Percentiles rank a stretch among this genome's conserved stretches.
These are phyloP conservation scores for Gymnopilus dilepis DNA, from an alignment of 768 basidiomycete genomes.

Conservation along the genomic window DNA sequence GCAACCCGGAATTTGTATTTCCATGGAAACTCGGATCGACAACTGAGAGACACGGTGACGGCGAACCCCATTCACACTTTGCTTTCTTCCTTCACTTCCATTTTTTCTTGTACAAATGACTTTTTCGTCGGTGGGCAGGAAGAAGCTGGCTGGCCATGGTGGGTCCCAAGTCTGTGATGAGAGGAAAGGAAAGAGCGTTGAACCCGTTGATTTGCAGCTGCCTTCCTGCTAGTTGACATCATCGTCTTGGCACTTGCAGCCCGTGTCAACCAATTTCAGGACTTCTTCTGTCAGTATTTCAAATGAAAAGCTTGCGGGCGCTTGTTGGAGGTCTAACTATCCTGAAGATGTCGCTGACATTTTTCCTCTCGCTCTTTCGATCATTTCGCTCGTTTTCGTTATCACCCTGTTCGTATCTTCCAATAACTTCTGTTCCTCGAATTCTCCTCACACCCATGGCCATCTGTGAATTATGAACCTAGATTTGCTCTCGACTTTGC, in stretches of 20 bases:
- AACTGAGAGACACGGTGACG: neutral
- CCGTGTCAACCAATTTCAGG: slow-evolving; percentile 60
- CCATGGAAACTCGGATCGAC: slow-evolving; percentile 8
- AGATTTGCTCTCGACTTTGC: slow-evolving; percentile 52
- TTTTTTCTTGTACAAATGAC: slow-evolving; percentile 14
- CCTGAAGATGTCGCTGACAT: slow-evolving; percentile 58
- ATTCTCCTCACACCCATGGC: slow-evolving; percentile 1
- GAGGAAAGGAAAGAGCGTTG: neutral
- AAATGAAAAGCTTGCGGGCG: neutral
- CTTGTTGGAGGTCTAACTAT: neutral
- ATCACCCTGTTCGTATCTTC: slow-evolving; percentile 42
- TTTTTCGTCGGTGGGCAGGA: slow-evolving; percentile 17
- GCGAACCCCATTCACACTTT: neutral
- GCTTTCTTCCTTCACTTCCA: slow-evolving; percentile 5
- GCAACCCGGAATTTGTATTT: neutral
- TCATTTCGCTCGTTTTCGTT: slow-evolving; percentile 52
- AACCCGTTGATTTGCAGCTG: slow-evolving; percentile 32
- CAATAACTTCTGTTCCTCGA: neutral
- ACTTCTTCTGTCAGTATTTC: slow-evolving; percentile 60
- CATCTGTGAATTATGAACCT: neutral
- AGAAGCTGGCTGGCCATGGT: slow-evolving; percentile 23
- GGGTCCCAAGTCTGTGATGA: neutral
- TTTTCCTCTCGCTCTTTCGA: slow-evolving; percentile 65
- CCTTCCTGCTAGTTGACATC: slow-evolving; percentile 51
- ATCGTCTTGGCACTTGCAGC: slow-evolving; percentile 57